A percentile compares a stretch with the other conserved stretches of the same genome.
Conservation (phyloP, 2,329 filamentous ascomycete genomes). For the Alternaria tenuissima region DNA sequence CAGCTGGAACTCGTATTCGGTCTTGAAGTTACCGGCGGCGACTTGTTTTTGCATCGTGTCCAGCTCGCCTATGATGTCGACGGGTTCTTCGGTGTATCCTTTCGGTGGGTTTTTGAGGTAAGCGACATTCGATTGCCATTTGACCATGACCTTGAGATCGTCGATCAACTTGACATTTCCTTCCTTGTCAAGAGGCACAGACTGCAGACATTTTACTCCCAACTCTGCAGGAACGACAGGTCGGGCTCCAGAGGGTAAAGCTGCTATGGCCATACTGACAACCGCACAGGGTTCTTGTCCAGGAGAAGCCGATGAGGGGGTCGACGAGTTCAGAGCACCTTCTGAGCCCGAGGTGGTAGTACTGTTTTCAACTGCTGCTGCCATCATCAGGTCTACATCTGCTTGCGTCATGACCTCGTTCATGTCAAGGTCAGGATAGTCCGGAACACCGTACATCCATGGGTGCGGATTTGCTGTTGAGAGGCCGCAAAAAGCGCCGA, state of each 20-base stretch:
- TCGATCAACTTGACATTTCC: slow-evolving; percentile 45
- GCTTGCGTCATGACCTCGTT: slow-evolving; percentile 37
- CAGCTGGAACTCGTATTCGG: slow-evolving; percentile 54
- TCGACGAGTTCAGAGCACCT: slow-evolving; percentile 22
- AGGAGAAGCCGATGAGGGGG: slow-evolving; percentile 22
- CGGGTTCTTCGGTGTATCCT: slow-evolving; percentile 47
- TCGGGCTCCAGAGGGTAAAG: slow-evolving; percentile 36
- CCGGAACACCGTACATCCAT: slow-evolving; percentile 48
- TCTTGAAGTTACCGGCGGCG: slow-evolving; percentile 39
- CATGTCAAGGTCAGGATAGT: slow-evolving; percentile 37
- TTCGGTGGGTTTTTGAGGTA: slow-evolving; percentile 51
- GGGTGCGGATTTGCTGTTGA: slow-evolving; percentile 34
- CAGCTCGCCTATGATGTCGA: slow-evolving; percentile 51
- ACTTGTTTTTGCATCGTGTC: slow-evolving; percentile 46
- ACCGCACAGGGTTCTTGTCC: slow-evolving; percentile 46
- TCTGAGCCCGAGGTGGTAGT: slow-evolving; percentile 22
- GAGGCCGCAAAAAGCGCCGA: slow-evolving; percentile 32
- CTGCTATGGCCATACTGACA: slow-evolving; percentile 37
- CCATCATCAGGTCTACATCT: slow-evolving; percentile 26
- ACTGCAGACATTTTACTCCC: slow-evolving; percentile 45
- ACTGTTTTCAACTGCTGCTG: slow-evolving; percentile 26
- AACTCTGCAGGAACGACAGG: slow-evolving; percentile 46
- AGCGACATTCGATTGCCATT: slow-evolving; percentile 52
- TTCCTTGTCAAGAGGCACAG: slow-evolving; percentile 48
- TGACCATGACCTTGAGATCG: slow-evolving; percentile 46